A percentile compares a stretch with the other conserved stretches of the same genome.
Evolutionary conservation across 2,329 filamentous ascomycete species (phyloP).

Genomic region (Sporothrix inflata): DNA sequence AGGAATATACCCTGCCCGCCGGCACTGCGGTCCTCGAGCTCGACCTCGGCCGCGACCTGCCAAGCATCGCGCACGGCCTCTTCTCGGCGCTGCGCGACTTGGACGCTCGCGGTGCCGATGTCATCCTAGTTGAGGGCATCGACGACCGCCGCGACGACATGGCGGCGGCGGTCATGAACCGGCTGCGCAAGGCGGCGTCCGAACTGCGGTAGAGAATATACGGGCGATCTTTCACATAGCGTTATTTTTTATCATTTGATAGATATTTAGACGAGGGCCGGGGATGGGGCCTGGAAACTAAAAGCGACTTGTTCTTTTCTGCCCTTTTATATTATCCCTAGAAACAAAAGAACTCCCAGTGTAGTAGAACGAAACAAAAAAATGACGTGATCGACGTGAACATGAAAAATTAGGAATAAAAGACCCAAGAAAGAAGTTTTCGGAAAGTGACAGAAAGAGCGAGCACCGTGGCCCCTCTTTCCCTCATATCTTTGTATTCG

Average conservation of each 20-base stretch:
- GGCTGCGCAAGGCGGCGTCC: conserved; percentile 75
- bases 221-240: neutral
- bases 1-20: conserved; percentile 46
- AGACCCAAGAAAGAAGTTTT: neutral
- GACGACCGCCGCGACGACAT: conserved; percentile 78
- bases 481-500: neutral
- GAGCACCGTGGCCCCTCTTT: neutral
- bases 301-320: neutral
- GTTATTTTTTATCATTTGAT: neutral
- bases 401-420: conserved; percentile 4
- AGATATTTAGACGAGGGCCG: conserved; percentile 29
- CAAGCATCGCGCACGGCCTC: conserved; percentile 79
- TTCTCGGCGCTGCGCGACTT: conserved; percentile 87
- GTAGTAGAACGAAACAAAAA: conserved; percentile 1
- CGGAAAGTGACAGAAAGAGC: neutral
- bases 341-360: conserved; percentile 19
- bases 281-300: conserved; percentile 10
- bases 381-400: neutral
- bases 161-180: conserved; percentile 84
- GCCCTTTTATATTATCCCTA: conserved; percentile 11
- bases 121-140: conserved; percentile 91
- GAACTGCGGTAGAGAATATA: conserved; percentile 49
- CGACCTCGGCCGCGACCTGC: conserved; percentile 69
- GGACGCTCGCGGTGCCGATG: conserved; percentile 75
- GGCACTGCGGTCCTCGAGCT: conserved; percentile 63